Conservation (phyloP, 768 basidiomycete species). For the Omphalotus guepiniiformis region DNA sequence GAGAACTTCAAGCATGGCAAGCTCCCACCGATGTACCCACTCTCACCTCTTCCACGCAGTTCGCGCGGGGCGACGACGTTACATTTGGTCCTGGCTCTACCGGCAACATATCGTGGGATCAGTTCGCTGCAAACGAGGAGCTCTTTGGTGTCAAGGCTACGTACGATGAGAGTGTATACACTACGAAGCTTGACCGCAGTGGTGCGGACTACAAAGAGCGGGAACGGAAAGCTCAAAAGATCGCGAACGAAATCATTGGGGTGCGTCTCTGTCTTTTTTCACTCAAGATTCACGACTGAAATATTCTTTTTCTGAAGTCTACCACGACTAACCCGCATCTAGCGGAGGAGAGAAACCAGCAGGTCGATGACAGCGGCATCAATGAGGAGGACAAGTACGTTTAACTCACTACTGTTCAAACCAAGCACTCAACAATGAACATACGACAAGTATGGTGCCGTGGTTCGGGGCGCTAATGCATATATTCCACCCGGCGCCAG, state of each 20-base stretch:
- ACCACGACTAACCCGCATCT: conserved; percentile 76
- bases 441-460: conserved; percentile 96
- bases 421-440: no score
- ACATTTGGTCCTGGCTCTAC: conserved; percentile 60
- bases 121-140: conserved; percentile 90
- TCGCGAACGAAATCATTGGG: conserved; percentile 89
- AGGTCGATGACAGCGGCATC: conserved; percentile 62
- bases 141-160: conserved; percentile 88
- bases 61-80: conserved; percentile 50
- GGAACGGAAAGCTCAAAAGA: conserved; percentile 79
- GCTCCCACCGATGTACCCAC: conserved; percentile 34
- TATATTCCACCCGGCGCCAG: conserved; percentile 95
- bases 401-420: conserved; percentile 10
- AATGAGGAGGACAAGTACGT: conserved; percentile 97
- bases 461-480: conserved; percentile 81
- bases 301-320: conserved; percentile 35
- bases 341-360: conserved; percentile 78
- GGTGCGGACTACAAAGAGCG: conserved; percentile 85
- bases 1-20: conserved; percentile 81
- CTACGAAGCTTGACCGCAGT: conserved; percentile 84
- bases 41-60: conserved; percentile 19
- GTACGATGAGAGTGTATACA: conserved; percentile 93
- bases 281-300: conserved; percentile 8
- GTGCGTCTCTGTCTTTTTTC: conserved; percentile 40
- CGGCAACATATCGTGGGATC: conserved; percentile 69